A percentile compares a stretch with the other conserved stretches of the same genome.
Evolutionary conservation across 2,329 filamentous ascomycete species (phyloP).

Genomic region (Neurospora sp.): DNA sequence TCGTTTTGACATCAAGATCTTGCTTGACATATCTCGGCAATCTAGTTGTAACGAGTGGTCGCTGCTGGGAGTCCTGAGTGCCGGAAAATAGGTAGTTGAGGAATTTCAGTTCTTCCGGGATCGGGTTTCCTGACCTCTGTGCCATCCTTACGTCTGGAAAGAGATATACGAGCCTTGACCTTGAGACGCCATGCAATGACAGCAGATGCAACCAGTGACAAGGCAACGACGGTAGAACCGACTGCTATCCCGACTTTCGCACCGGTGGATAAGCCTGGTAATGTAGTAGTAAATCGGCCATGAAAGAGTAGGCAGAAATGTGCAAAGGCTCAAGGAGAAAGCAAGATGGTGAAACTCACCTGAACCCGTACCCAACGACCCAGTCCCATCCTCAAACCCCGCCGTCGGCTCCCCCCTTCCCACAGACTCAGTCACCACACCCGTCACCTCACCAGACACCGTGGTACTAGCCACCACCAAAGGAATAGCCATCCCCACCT

Average conservation of each 20-base stretch:
- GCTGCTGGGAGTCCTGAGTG: neutral
- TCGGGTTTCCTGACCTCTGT: neutral
- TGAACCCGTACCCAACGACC: neutral
- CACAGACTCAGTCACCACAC: neutral
- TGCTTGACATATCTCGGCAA: neutral
- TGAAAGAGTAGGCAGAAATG: neutral
- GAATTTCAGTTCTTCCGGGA: neutral
- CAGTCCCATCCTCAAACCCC: neutral
- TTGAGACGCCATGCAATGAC: neutral
- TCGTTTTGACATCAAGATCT: neutral
- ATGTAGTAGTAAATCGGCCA: neutral
- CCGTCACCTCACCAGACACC: neutral
- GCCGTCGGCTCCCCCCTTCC: neutral
- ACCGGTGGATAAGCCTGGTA: neutral
- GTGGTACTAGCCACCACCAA: neutral
- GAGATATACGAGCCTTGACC: neutral
- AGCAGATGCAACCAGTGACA: neutral
- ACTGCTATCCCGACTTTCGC: constrained; percentile 1
- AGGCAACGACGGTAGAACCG: neutral
- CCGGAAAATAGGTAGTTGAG: neutral
- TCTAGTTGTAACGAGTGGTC: neutral
- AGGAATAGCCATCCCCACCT: constrained; percentile 2
- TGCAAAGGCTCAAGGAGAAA: neutral
- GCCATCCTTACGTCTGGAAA: neutral
- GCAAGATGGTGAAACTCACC: neutral